These are phyloP conservation scores for Thielaviopsis ethacetica DNA, from an alignment of 2,329 filamentous ascomycete genomes.

Conservation along the genomic window DNA sequence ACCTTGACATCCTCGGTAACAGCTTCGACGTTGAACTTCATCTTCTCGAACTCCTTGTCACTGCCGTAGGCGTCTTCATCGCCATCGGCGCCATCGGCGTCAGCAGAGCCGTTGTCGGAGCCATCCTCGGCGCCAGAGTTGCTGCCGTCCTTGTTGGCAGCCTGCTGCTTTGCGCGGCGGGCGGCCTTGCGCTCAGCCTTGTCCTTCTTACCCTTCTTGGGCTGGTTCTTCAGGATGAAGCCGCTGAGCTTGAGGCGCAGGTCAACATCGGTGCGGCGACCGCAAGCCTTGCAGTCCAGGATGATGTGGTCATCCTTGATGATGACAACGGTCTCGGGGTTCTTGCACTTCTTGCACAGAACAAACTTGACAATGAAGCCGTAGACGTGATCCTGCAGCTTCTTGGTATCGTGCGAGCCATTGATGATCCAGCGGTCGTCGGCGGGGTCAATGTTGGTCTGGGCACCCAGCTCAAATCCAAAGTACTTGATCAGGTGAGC, in stretches of 20 bases:
- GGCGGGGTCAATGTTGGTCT: slow-evolving; percentile 93
- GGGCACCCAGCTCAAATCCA: slow-evolving; percentile 93
- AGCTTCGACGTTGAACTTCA: slow-evolving; percentile 44
- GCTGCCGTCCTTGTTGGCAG: slow-evolving; percentile 41
- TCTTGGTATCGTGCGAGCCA: slow-evolving; percentile 83
- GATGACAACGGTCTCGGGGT: slow-evolving; percentile 89
- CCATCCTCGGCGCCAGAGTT: slow-evolving; percentile 44
- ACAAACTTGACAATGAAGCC: slow-evolving; percentile 98
- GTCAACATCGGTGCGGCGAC: slow-evolving; percentile 82
- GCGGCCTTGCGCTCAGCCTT: slow-evolving; percentile 85
- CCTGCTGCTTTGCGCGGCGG: slow-evolving; percentile 72
- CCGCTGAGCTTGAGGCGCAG: slow-evolving; percentile 88
- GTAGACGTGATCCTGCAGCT: slow-evolving; percentile 95
- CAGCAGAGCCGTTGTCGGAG: slow-evolving; percentile 33
- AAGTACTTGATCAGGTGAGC: slow-evolving; percentile 99
- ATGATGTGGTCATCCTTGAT: slow-evolving; percentile 88
- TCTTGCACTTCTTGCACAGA: slow-evolving; percentile 99
- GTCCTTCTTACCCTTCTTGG: slow-evolving; percentile 91
- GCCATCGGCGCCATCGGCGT: slow-evolving; percentile 26
- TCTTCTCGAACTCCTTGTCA: slow-evolving; percentile 81
- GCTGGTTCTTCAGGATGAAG: slow-evolving; percentile 93
- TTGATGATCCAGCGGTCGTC: slow-evolving; percentile 99
- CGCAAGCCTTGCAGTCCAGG: slow-evolving; percentile 97
- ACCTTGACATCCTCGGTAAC: slow-evolving; percentile 38
- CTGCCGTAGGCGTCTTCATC: slow-evolving; percentile 46